phyloP scores from a whole-genome alignment of 179 eudicot genomes.

The Silene vulgaris region DNA sequence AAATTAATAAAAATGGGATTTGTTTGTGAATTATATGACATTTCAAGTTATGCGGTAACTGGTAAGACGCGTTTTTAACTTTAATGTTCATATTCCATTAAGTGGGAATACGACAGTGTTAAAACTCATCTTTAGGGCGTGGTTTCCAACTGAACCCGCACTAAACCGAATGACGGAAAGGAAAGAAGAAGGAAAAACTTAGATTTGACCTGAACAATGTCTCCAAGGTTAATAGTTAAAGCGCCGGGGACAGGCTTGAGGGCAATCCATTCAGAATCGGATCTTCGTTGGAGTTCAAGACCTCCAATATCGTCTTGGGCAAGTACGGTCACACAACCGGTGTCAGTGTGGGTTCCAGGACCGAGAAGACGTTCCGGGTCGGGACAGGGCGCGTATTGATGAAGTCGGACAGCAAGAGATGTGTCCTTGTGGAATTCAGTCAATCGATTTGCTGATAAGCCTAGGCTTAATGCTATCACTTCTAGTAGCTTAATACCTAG shows the following conservation, averaged over 20 bases:
- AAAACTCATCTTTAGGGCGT: too few species aligned
- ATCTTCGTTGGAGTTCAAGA: background rate
- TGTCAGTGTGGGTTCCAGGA: constrained; percentile 5
- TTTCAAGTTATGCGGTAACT: too few species aligned
- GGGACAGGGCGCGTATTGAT: constrained; percentile 12
- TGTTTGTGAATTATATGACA: too few species aligned
- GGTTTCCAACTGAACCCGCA: too few species aligned
- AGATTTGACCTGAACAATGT: constrained; percentile 11
- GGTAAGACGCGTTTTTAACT: too few species aligned
- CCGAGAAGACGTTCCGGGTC: background rate
- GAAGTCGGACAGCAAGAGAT: background rate
- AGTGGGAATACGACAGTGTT: too few species aligned
- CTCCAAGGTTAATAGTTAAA: constrained; percentile 9
- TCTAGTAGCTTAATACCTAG: background rate
- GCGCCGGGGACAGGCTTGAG: constrained; percentile 3
- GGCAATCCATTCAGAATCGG: constrained; percentile 8
- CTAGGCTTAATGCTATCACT: constrained; percentile 8
- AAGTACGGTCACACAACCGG: constrained; percentile 2
- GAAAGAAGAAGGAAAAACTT: too few species aligned
- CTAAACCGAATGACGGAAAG: too few species aligned
- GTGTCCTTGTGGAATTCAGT: constrained; percentile 16
- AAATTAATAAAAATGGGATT: too few species aligned
- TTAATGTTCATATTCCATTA: too few species aligned
- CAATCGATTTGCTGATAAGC: constrained; percentile 1
- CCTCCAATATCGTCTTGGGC: constrained; percentile 7